These are phyloP conservation scores for Neonectria hederae DNA, from an alignment of 2,329 filamentous ascomycete species.

Conservation along the genomic window DNA sequence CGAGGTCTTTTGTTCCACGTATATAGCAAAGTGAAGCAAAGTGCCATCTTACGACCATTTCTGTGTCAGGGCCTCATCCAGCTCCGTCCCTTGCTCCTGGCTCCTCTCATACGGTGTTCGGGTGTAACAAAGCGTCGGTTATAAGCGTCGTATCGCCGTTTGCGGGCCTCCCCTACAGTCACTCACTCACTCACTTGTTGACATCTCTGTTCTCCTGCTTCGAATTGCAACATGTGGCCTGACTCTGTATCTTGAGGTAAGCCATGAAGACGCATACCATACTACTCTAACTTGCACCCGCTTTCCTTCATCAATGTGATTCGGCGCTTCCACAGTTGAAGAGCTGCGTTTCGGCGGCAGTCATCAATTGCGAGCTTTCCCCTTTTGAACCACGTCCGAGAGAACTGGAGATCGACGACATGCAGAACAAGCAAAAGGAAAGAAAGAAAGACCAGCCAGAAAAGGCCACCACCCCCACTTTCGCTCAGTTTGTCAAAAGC, in stretches of 20 bases:
- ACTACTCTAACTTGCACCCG: conserved; percentile 3
- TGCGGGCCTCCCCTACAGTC: conserved; percentile 9
- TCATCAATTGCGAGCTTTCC: background rate
- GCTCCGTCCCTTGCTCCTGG: background rate
- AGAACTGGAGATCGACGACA: background rate
- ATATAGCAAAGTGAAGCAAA: no score
- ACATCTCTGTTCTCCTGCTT: background rate
- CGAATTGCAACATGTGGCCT: background rate
- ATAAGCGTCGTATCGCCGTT: conserved; percentile 15
- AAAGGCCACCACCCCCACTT: background rate
- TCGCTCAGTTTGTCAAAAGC: background rate
- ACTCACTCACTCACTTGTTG: background rate
- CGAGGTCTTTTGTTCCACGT: no score
- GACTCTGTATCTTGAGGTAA: background rate
- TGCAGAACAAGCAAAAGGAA: background rate
- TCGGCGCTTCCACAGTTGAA: background rate
- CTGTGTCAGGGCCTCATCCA: background rate
- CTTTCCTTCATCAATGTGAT: background rate
- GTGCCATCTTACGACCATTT: no score
- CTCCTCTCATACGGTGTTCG: background rate
- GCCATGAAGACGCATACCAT: background rate
- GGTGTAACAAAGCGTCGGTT: conserved; percentile 1
- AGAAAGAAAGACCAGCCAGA: background rate
- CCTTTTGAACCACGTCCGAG: background rate
- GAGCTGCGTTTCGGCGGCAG: background rate